These are phyloP conservation scores for Pseudisothecium myosuroides DNA, from an alignment of 225 moss, liverwort and hornwort species.

Conservation along the genomic window DNA sequence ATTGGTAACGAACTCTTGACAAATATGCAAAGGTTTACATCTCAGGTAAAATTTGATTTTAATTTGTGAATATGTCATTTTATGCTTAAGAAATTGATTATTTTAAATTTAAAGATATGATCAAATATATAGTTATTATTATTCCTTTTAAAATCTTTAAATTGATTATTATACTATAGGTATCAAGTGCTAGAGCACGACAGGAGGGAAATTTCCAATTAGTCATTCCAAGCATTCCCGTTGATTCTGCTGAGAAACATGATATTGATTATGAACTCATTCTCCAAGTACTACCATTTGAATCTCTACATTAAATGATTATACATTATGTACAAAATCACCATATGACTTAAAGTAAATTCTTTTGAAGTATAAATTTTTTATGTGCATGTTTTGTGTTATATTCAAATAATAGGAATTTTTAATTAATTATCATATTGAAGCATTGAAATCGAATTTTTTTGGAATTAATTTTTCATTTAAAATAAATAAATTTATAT, in stretches of 20 bases:
- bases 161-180: not conserved
- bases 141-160: not conserved
- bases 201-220: conserved; percentile 43
- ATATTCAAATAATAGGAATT: not conserved
- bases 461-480: not conserved
- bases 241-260: conserved; percentile 33
- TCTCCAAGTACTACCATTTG: conserved; percentile 28
- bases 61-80: not conserved
- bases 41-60: conserved; percentile 21
- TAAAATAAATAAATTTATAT: not conserved
- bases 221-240: conserved; percentile 44
- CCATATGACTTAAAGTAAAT: not conserved
- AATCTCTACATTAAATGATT: not conserved
- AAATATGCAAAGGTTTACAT: conserved; percentile 72
- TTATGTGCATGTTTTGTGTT: rapidly evolving
- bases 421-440: not conserved
- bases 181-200: conserved; percentile 50
- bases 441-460: too few relatives aligned
- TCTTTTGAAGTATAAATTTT: not conserved
- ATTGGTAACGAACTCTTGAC: conserved; percentile 60
- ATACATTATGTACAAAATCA: not conserved
- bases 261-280: conserved; percentile 83
- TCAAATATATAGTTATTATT: not conserved
- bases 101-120: not conserved
- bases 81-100: not conserved